Evolutionary conservation across 2,329 filamentous ascomycete genomes (phyloP), one percentile per base, ranked within the genome.

Genomic region (Madurella fahalii): DNA sequence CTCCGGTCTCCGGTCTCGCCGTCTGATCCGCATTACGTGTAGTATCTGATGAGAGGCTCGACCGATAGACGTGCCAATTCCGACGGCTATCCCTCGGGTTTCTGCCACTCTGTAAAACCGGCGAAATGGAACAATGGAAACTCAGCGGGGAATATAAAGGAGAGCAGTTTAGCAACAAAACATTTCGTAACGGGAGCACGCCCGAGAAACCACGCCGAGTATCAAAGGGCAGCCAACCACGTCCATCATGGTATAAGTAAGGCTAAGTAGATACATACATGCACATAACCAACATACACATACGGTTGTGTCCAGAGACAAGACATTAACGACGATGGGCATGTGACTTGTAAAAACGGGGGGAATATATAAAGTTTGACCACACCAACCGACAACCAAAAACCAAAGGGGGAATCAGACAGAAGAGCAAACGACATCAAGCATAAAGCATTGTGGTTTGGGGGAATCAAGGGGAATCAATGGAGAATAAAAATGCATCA

Each of bases 271-370:
- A 42, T 50, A 32, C 37, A 16, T 37, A 47, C 53, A 54, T 25
- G 46, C 20, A 54, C 52, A 54, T 54, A 30, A 30, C 52, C 52
- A 47, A 51, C 48, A 55, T 48, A 44, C 39, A 40, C 40, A 37
- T 20, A 41, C 37, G 46, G 11, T 30, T 46, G 25, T 25, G 25
- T 41, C 25, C 37, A 17, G n/a, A 13, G 17, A 18, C 9, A 42
- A 42, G 37, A 31, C 12, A 45, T 12, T 30, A 43, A 12, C 18
- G 9, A 34, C 25, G 20, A 49, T 31, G 20, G 34, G 52, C 17
- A 43, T 37, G 42, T 50, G 42, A 37, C 18, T 1, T 17, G 16
- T 17, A 18, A 32, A 45, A 37, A 4, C 4, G 34, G 34, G 11
- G 34, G 34, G 13, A 4, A 37, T 37, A 37, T 37, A 37, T 37